Base-by-base conservation (phyloP, 2,329 filamentous ascomycete genomes). In the Clathrospora elynae region DNA sequence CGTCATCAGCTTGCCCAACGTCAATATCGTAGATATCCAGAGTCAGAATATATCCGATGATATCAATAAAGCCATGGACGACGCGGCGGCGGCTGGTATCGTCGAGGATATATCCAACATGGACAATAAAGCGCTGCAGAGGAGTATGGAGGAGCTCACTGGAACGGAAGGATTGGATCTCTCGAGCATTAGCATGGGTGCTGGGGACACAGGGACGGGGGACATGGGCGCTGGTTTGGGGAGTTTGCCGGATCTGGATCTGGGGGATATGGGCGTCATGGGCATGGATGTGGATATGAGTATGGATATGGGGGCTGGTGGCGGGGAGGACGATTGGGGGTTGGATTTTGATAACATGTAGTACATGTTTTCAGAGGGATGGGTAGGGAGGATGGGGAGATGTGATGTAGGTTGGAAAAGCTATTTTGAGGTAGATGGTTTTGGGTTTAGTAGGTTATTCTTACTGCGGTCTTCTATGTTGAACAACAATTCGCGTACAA, bases 331-430 rank as follows among this genome's bases (percentile, higher is more conserved):
- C 40, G 62, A 64, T 48, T 75, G 73, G 49, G 74, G 70, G 1
- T 52, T 77, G 49, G 68, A 74, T 38, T 72, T 74, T 63, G 58
- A 64, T 33, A 63, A 65, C 41, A 68, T 70, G 65, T 67, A 62
- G 55, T 8, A 34, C 2, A 11, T 32, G 36, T 35, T 34, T 14
- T 6, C 14, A 17, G 20, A 41, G n/a, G 18, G 29, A 7, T n/a
- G 25, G 6, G 11, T 28, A 14, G 25, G 6, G 20, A 10, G 10
- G 20, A 6, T 23, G 20, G 20, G 10, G 20, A 23, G 20, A 10
- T 23, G 20, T 10, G 20, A 6, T 6, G 6, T 23, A 10, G 10
- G 20, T 23, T 6, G 20, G 20, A 23, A n/a, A n/a, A n/a, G n/a
- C n/a, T n/a, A n/a, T n/a, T n/a, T n/a, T n/a, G n/a, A n/a, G n/a